phyloP scores from a whole-genome alignment of 768 basidiomycete species.

The Rossbeevera mucosa region DNA sequence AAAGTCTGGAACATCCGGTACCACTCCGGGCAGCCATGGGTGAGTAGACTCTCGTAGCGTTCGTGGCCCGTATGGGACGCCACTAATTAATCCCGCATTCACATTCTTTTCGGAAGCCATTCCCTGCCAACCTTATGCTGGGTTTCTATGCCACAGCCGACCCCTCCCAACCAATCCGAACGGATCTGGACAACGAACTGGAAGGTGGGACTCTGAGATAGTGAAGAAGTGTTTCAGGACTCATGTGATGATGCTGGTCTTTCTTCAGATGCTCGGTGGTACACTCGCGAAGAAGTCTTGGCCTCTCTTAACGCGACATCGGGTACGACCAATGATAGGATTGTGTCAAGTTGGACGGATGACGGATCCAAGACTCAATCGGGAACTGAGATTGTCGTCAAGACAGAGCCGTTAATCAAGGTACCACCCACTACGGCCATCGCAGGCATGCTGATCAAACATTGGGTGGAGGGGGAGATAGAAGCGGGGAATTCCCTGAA shows the following conservation, averaged over 20 bases:
- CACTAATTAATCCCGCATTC: neutral
- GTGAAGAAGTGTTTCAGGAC: neutral
- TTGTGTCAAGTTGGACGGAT: slow-evolving; percentile 11
- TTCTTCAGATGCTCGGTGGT: slow-evolving; percentile 83
- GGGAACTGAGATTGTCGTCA: slow-evolving; percentile 13
- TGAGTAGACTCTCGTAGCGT: slow-evolving; percentile 26
- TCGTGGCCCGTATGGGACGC: neutral
- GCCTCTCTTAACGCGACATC: slow-evolving; percentile 43
- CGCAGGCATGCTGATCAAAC: slow-evolving; percentile 77
- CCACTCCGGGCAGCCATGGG: slow-evolving; percentile 87
- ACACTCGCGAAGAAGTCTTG: slow-evolving; percentile 67
- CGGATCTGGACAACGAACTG: slow-evolving; percentile 94
- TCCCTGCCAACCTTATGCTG: slow-evolving; percentile 85
- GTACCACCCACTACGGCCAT: slow-evolving; percentile 77
- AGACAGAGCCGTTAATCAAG: slow-evolving; percentile 54
- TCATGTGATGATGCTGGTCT: neutral
- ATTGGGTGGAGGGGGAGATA: slow-evolving; percentile 70
- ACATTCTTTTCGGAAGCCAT: slow-evolving; percentile 54
- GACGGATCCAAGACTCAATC: slow-evolving; percentile 21
- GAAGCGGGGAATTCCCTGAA: slow-evolving; percentile 41
- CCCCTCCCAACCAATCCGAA: slow-evolving; percentile 65
- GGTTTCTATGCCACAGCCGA: slow-evolving; percentile 83
- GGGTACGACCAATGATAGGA: slow-evolving; percentile 29
- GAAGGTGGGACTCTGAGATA: slow-evolving; percentile 47
- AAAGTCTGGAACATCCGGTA: slow-evolving; percentile 78